A percentile compares a stretch with the other conserved stretches of the same genome.
phyloP scores from a whole-genome alignment of 116 monocot species.

The Cymodocea nodosa region DNA sequence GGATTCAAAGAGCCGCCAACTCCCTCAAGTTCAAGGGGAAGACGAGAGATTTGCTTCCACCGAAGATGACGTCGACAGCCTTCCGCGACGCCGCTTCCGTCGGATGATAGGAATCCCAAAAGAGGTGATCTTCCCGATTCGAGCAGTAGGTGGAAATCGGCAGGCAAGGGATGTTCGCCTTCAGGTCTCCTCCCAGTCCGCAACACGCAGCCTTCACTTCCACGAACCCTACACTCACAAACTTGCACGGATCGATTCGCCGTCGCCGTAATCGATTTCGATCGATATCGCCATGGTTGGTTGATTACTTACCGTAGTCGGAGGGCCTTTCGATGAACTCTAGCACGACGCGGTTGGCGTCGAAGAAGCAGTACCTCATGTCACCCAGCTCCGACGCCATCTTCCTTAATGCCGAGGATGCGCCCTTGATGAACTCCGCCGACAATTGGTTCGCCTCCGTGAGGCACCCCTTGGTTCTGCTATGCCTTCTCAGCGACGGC shows the following conservation, averaged over 20 bases:
- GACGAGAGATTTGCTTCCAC: constrained; percentile 33
- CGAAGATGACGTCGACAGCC: constrained; percentile 17
- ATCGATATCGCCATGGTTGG: too few relatives aligned
- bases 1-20: constrained; percentile 23
- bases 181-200: constrained; percentile 64
- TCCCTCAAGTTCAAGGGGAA: constrained; percentile 51
- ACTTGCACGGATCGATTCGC: neutral
- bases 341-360: constrained; percentile 25
- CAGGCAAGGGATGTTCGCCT: constrained; percentile 53
- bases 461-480: constrained; percentile 29
- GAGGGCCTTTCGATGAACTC: constrained; percentile 31
- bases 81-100: constrained; percentile 31
- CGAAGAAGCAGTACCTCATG: constrained; percentile 65
- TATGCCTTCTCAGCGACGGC: constrained; percentile 37
- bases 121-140: constrained; percentile 36
- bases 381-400: constrained; percentile 28
- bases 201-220: constrained; percentile 87
- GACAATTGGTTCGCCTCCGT: constrained; percentile 32
- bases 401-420: constrained; percentile 17
- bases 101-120: constrained; percentile 91
- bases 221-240: constrained; percentile 35
- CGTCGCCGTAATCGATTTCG: neutral
- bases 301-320: constrained; percentile 36
- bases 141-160: constrained; percentile 61
- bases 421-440: constrained; percentile 29